Percentiles rank a stretch among this genome's conserved stretches.
Evolutionary conservation across 2,329 filamentous ascomycete species (phyloP).

Genomic region (Zasmidium citrigriseum): DNA sequence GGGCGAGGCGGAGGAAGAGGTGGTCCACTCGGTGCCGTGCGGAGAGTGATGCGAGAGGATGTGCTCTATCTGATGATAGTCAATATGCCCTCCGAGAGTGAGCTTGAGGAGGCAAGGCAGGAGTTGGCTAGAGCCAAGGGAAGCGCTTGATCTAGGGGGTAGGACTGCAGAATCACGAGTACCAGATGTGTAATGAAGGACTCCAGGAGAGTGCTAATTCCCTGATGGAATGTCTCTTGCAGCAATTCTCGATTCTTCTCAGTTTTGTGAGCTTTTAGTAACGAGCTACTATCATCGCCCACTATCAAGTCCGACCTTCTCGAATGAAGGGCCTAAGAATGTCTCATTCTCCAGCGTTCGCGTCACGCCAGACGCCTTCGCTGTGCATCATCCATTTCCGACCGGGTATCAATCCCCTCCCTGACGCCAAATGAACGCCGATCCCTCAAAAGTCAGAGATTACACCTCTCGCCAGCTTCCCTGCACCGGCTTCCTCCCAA

Average conservation of each 20-base stretch:
- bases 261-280: not conserved
- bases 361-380: conserved; percentile 4
- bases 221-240: no score
- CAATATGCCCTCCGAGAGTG: conserved; percentile 50
- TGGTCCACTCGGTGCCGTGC: not conserved
- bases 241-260: no score
- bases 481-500: conserved; percentile 35
- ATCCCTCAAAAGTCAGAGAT: not conserved
- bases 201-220: no score
- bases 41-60: conserved; percentile 36
- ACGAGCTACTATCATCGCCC: not conserved
- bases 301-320: not conserved
- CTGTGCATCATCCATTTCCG: not conserved
- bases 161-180: no score
- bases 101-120: conserved; percentile 37
- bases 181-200: no score
- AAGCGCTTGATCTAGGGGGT: no score
- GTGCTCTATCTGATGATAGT: conserved; percentile 55
- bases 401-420: not conserved
- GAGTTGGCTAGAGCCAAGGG: conserved; percentile 16
- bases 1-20: conserved; percentile 1
- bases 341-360: no score
- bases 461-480: conserved; percentile 37
- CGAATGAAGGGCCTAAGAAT: not conserved
- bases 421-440: not conserved